phyloP scores from a whole-genome alignment of 2,329 filamentous ascomycete species.

The Fusarium pilosicola region DNA sequence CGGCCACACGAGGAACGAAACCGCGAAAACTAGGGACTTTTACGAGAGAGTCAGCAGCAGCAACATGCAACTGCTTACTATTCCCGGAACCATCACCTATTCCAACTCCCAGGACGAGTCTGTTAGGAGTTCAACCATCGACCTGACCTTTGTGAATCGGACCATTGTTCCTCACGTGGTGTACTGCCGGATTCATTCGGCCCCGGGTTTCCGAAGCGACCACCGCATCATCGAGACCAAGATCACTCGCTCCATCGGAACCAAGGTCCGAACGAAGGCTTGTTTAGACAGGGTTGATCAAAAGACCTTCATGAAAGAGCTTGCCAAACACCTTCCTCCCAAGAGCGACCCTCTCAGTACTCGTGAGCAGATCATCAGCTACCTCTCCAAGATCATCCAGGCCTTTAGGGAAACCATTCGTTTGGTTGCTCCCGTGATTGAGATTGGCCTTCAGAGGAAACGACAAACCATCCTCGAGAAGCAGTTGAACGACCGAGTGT shows the following conservation, averaged over 20 bases:
- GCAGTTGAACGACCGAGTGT: neutral
- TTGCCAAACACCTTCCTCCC: neutral
- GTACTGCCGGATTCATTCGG: neutral
- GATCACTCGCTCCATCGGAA: neutral
- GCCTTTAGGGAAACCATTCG: neutral
- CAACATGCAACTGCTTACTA: neutral
- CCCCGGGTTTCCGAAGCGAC: neutral
- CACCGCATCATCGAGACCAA: neutral
- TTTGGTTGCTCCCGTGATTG: neutral
- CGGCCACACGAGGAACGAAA: neutral
- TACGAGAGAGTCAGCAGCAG: neutral
- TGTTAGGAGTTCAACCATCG: neutral
- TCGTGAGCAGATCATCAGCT: neutral
- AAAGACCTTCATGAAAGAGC: neutral
- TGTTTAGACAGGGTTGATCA: neutral
- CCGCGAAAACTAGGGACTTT: neutral
- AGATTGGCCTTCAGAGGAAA: neutral
- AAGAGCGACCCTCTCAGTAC: rapidly evolving
- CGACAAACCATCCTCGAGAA: neutral
- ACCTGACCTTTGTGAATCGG: neutral
- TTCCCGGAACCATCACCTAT: neutral
- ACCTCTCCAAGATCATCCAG: neutral
- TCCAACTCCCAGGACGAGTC: neutral
- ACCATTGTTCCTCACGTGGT: neutral
- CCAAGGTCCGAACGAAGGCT: neutral